Base-by-base conservation (phyloP, 208 protist genomes). In the Leishmania turanica region DNA sequence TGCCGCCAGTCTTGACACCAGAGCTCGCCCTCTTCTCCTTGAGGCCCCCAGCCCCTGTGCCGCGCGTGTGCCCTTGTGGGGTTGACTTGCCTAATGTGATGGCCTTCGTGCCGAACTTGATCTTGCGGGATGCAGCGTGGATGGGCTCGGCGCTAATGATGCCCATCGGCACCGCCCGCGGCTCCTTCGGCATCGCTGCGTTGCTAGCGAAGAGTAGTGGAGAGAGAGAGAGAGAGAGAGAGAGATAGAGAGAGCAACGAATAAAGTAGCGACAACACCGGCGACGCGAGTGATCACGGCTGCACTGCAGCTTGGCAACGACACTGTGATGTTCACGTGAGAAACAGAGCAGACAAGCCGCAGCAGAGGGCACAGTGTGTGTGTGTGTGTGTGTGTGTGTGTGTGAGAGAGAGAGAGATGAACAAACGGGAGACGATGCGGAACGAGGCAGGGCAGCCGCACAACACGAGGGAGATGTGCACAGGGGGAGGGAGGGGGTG, bases 71-170 rank as follows among this genome's bases (percentile, higher is more conserved):
- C 11, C 76, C 84, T 56, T 87, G 89, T 53, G 91, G 75, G 24
- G 75, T 76, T 17, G 92, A 91, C 82, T 95, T 95, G 49, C 95
- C 95, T 7, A 92, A 75, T n/a, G 88, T 93, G 21, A 87, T 87
- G 17, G 93, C 84, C 45, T 93, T 90, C 37, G 94, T 96, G 34
- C 87, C 85, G 60, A 97, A 97, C 77, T 92, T 94, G 40, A 97
- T 88, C 75, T 95, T 95, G 37, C 83, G 80, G 19, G 88, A 85
- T 8, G 87, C 75, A 37, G 86, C 81, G 70, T 89, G 87, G 42
- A 93, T 70, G 40, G 91, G 91, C 83, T 89, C 89, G 13, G 93
- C 92, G 72, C 85, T 90, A 84, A 96, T 96, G 86, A 97, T 87
- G 78, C 92, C 91, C 92, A 97, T 97, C 17, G 94, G 86, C 85